Conservation (phyloP, 1,284 basidiomycete genomes). For the Pulveroboletus sp. region DNA sequence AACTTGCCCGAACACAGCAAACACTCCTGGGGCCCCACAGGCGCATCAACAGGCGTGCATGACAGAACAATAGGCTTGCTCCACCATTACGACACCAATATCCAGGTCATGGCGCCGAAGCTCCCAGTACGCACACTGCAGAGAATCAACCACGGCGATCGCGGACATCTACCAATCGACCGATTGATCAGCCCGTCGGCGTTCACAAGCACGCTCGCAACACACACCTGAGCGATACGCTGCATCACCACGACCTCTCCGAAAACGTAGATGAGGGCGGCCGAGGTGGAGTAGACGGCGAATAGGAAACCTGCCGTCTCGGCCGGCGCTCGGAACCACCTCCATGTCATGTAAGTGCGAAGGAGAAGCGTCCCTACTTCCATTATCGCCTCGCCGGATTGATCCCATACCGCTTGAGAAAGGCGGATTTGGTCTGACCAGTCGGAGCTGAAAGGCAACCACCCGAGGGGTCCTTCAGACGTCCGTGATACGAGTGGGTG, state of each 20-base stretch:
- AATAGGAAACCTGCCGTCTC: constrained; percentile 1
- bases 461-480: too few species aligned
- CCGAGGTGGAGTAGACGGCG: background rate
- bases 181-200: background rate
- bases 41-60: background rate
- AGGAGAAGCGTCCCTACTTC: background rate
- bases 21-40: too few species aligned
- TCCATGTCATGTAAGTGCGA: constrained; percentile 1
- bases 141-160: constrained; percentile 1
- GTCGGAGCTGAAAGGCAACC: constrained; percentile 2
- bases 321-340: constrained; percentile 17
- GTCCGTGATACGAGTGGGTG: too few species aligned
- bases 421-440: background rate
- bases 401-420: background rate
- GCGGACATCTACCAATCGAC: constrained; percentile 8
- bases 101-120: too few species aligned
- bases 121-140: too few species aligned
- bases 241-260: background rate
- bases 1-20: too few species aligned
- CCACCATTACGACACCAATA: background rate
- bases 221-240: constrained; percentile 15
- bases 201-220: background rate
- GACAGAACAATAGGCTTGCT: background rate
- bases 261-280: background rate
- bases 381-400: background rate